These are phyloP conservation scores for Phytophthora syringae DNA, from an alignment of 352 stramenopile genomes.

Conservation along the genomic window DNA sequence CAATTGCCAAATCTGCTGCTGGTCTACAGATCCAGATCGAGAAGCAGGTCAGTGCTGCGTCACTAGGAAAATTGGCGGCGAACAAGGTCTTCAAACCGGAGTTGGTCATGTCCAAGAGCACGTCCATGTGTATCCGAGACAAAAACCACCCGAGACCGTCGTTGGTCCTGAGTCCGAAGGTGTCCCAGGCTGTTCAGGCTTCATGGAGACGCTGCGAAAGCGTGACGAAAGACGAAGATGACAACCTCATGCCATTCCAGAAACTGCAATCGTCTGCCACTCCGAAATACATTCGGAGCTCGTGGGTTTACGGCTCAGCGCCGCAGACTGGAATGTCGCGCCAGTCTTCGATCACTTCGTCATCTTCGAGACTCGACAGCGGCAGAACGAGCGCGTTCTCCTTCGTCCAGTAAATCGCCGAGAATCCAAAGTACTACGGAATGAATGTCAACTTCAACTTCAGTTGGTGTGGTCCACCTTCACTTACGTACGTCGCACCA, in stretches of 20 bases:
- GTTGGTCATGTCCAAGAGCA: conserved; percentile 28
- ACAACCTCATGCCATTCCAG: conserved; percentile 49
- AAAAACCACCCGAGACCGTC: conserved; percentile 15
- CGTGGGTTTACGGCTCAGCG: conserved; percentile 10
- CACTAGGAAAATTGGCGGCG: conserved; percentile 22
- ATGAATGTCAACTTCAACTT: no score
- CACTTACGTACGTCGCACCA: background rate
- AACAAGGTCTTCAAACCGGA: conserved; percentile 30
- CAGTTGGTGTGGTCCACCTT: no score
- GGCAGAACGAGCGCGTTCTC: conserved; percentile 34
- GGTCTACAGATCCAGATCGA: no score
- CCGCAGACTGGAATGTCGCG: conserved; percentile 6
- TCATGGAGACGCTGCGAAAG: conserved; percentile 50
- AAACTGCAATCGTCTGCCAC: conserved; percentile 8
- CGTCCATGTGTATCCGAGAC: conserved; percentile 12
- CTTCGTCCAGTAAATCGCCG: conserved; percentile 32
- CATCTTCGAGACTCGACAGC: conserved; percentile 26
- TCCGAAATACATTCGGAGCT: conserved; percentile 15
- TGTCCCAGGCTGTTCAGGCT: conserved; percentile 42
- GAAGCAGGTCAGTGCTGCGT: conserved; percentile 8
- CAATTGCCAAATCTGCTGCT: background rate
- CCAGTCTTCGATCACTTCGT: conserved; percentile 23
- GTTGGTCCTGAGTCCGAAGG: conserved; percentile 46
- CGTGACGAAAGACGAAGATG: conserved; percentile 17
- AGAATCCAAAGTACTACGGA: no score